phyloP scores from a whole-genome alignment of 768 basidiomycete genomes.

The Rhizopogon salebrosus region DNA sequence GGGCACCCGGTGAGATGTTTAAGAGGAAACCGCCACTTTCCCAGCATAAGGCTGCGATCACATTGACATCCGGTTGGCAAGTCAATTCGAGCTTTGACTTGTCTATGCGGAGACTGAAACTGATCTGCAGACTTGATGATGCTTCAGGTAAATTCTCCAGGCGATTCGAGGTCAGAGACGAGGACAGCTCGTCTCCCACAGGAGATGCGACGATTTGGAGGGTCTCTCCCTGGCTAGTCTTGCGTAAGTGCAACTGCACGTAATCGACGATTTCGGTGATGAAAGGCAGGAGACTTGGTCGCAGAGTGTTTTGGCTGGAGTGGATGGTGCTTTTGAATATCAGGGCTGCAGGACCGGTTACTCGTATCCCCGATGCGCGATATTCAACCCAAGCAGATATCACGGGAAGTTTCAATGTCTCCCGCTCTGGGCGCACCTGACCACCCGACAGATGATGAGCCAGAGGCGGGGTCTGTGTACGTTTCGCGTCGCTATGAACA shows the following conservation, averaged over 20 bases:
- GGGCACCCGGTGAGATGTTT: slow-evolving; percentile 67
- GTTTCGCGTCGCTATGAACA: slow-evolving; percentile 51
- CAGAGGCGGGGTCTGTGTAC: slow-evolving; percentile 35
- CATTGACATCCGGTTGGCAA: slow-evolving; percentile 89
- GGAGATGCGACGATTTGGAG: slow-evolving; percentile 11
- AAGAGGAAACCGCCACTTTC: slow-evolving; percentile 90
- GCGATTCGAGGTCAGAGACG: slow-evolving; percentile 15
- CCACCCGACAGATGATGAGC: slow-evolving; percentile 24
- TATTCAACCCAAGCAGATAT: slow-evolving; percentile 84
- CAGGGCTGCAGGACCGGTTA: slow-evolving; percentile 50
- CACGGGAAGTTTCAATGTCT: slow-evolving; percentile 67
- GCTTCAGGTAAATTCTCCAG: slow-evolving; percentile 15
- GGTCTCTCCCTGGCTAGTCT: slow-evolving; percentile 29
- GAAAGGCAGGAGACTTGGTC: slow-evolving; percentile 82
- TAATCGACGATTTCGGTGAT: slow-evolving; percentile 68
- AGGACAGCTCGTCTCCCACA: slow-evolving; percentile 1
- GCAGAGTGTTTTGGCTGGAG: slow-evolving; percentile 79
- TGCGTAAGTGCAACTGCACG: slow-evolving; percentile 67
- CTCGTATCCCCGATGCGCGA: slow-evolving; percentile 46
- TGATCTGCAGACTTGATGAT: slow-evolving; percentile 59
- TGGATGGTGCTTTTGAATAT: slow-evolving; percentile 87
- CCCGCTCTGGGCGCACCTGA: slow-evolving; percentile 30
- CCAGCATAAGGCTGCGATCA: slow-evolving; percentile 87
- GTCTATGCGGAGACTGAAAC: slow-evolving; percentile 88
- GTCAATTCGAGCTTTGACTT: slow-evolving; percentile 81